Conservation (phyloP, 1,284 basidiomycete species). For the Naganishia albida region DNA sequence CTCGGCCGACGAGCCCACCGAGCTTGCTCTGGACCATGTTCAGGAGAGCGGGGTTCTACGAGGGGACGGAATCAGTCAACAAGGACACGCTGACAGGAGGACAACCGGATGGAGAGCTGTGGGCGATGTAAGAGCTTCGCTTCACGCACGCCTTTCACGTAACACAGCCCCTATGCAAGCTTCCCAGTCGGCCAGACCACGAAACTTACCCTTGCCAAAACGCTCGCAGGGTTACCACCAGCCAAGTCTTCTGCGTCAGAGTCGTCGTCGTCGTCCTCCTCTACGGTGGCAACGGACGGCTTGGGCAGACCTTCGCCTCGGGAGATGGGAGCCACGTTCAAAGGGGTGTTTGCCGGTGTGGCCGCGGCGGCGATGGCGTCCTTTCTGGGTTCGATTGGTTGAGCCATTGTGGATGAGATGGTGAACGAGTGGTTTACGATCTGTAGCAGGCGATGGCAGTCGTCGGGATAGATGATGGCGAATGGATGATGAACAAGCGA, state of each 20-base stretch:
- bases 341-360: conserved; percentile 78
- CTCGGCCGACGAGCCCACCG: conserved; percentile 69
- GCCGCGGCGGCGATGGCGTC: conserved; percentile 58
- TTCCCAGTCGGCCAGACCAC: not conserved
- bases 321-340: conserved; percentile 68
- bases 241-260: conserved; percentile 58
- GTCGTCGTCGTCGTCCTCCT: conserved; percentile 56
- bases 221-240: conserved; percentile 51
- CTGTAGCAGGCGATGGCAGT: not conserved
- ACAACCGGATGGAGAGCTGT: no score
- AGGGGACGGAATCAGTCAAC: conserved; percentile 30
- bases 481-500: conserved; percentile 15
- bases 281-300: conserved; percentile 68
- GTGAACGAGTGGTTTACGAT: conserved; percentile 2
- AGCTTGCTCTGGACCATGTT: conserved; percentile 66
- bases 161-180: not conserved
- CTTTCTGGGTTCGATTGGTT: conserved; percentile 33
- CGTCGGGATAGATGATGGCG: not conserved
- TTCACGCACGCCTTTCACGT: not conserved
- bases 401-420: conserved; percentile 29
- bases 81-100: not conserved
- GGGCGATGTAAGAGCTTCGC: no score
- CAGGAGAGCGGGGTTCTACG: conserved; percentile 61
- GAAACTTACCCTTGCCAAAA: conserved; percentile 52
- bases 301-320: conserved; percentile 65